Conservation (phyloP, 495 filamentous ascomycete species). For the Sabuloglossum arenarium region DNA sequence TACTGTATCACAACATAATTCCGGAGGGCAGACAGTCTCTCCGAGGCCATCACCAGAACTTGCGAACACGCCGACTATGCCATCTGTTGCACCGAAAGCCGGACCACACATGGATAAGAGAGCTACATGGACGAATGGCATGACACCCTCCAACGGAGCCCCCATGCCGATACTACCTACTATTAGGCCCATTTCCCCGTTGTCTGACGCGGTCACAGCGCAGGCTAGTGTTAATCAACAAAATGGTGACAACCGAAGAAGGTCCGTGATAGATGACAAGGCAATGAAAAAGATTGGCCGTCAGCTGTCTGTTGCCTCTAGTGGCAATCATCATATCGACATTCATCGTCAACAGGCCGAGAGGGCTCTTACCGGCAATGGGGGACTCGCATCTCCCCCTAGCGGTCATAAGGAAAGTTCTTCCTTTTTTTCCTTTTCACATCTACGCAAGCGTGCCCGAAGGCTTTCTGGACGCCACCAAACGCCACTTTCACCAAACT, state of each 20-base stretch:
- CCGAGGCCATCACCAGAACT: constrained; percentile 7
- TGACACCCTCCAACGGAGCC: constrained; percentile 46
- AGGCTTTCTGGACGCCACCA: constrained; percentile 82
- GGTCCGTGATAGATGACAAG: constrained; percentile 35
- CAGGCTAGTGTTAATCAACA: constrained; percentile 40
- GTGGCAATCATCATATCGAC: constrained; percentile 74
- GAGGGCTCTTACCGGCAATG: constrained; percentile 67
- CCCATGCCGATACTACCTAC: constrained; percentile 97
- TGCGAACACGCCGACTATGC: constrained; percentile 9
- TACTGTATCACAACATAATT: constrained; percentile 6
- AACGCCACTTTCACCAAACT: constrained; percentile 44
- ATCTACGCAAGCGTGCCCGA: constrained; percentile 82
- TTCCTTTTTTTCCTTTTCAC: constrained; percentile 98
- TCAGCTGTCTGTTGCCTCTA: constrained; percentile 89
- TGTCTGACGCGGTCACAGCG: constrained; percentile 81
- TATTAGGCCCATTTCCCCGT: constrained; percentile 80
- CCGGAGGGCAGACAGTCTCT: not conserved
- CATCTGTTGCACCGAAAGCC: constrained; percentile 34
- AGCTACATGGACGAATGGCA: constrained; percentile 66
- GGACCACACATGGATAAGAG: constrained; percentile 48
- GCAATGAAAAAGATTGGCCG: constrained; percentile 81
- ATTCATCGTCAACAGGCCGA: constrained; percentile 81
- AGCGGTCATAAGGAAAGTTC: constrained; percentile 60
- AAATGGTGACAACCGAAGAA: constrained; percentile 20
- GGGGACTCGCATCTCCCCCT: constrained; percentile 38